These are phyloP conservation scores for Pseudogymnoascus sp. DNA, from an alignment of 2,329 filamentous ascomycete genomes.

Conservation along the genomic window DNA sequence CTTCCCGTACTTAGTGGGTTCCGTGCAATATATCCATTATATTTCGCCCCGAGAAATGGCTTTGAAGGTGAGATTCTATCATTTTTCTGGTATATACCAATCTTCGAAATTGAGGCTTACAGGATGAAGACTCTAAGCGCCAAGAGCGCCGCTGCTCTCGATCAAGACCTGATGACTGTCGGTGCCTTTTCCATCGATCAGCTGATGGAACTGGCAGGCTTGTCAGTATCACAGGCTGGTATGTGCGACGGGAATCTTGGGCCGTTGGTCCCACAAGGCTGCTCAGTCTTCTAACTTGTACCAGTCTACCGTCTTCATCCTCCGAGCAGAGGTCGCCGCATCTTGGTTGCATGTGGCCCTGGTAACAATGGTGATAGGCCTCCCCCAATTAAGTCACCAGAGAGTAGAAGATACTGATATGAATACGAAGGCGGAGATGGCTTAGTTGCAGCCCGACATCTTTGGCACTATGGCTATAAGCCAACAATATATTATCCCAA, in stretches of 20 bases:
- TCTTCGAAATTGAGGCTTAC: not conserved
- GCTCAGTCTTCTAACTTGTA: not conserved
- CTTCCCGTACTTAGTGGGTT: not conserved
- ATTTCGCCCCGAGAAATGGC: conserved; percentile 5
- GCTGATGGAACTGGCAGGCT: conserved; percentile 90
- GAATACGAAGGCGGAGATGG: conserved; percentile 70
- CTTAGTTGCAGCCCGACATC: conserved; percentile 85
- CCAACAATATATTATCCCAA: conserved; percentile 92
- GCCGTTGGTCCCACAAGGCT: not conserved
- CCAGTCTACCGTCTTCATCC: conserved; percentile 84
- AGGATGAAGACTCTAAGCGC: conserved; percentile 68
- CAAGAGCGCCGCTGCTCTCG: conserved; percentile 80
- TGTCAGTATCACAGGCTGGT: conserved; percentile 90
- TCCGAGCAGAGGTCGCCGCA: conserved; percentile 56
- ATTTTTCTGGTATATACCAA: not conserved
- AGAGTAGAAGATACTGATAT: conserved; percentile 3
- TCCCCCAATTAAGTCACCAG: not conserved
- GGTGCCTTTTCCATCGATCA: conserved; percentile 90
- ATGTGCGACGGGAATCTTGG: conserved; percentile 21
- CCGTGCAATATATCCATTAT: not conserved
- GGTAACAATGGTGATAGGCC: conserved; percentile 54
- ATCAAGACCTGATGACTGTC: conserved; percentile 87
- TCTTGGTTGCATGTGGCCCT: conserved; percentile 89
- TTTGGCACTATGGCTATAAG: conserved; percentile 84
- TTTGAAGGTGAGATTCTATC: conserved; percentile 9